Conservation (phyloP, 495 filamentous ascomycete species). For the Amphirosellinia nigrospora region DNA sequence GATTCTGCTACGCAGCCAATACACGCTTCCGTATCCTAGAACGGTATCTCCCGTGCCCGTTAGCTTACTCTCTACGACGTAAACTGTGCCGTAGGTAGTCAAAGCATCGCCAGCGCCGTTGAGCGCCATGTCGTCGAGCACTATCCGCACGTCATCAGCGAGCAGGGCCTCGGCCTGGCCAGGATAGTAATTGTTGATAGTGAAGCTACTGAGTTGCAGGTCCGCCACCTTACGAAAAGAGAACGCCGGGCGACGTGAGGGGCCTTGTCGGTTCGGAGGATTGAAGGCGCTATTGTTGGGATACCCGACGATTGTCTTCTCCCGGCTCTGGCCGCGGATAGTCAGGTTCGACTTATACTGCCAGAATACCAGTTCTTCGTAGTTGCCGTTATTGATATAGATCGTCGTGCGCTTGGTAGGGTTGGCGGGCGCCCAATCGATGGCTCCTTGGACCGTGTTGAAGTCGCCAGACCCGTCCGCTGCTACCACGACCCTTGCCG, state of each 20-base stretch:
- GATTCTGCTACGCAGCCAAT: slow-evolving; percentile 25
- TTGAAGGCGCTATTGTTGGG: slow-evolving; percentile 35
- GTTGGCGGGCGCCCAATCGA: slow-evolving; percentile 30
- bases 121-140: slow-evolving; percentile 28
- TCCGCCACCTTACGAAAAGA: slow-evolving; percentile 26
- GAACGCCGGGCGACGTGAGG: slow-evolving; percentile 31
- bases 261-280: slow-evolving; percentile 29
- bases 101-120: slow-evolving; percentile 30
- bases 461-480: slow-evolving; percentile 31
- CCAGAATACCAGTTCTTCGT: slow-evolving; percentile 32
- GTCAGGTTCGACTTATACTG: slow-evolving; percentile 29
- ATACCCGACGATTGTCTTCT: slow-evolving; percentile 28
- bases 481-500: slow-evolving; percentile 22
- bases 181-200: slow-evolving; percentile 28
- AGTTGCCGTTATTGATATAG: slow-evolving; percentile 26
- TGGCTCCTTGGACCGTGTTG: slow-evolving; percentile 30
- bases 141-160: slow-evolving; percentile 21
- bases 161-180: slow-evolving; percentile 30
- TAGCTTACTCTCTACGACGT: slow-evolving; percentile 24
- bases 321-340: slow-evolving; percentile 24
- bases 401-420: slow-evolving; percentile 18
- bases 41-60: slow-evolving; percentile 29
- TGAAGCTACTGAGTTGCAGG: slow-evolving; percentile 28
- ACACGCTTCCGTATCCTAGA: slow-evolving; percentile 26
- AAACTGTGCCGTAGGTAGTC: slow-evolving; percentile 31